Conservation (phyloP, 2,329 filamentous ascomycete genomes). For the Diaporthe sp. region DNA sequence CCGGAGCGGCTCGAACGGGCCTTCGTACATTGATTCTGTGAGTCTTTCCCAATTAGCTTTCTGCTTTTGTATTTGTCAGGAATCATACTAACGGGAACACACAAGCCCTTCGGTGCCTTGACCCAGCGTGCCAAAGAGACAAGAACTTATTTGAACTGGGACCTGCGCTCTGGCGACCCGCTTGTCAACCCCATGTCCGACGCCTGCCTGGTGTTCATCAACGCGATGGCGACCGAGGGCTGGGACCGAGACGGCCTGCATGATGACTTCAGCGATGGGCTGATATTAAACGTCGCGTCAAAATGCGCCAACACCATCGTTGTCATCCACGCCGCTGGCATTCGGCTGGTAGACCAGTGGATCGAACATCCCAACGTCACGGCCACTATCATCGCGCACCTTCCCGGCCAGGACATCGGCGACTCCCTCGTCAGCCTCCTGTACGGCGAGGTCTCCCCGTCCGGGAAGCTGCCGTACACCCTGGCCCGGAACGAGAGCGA, state of each 20-base stretch:
- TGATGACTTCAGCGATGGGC: slow-evolving; percentile 74
- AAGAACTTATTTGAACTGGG: slow-evolving; percentile 69
- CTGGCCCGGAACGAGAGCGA: slow-evolving; percentile 66
- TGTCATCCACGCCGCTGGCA: slow-evolving; percentile 72
- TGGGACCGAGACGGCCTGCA: slow-evolving; percentile 75
- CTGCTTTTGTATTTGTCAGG: slow-evolving; percentile 24
- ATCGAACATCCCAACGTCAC: slow-evolving; percentile 75
- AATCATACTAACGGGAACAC: slow-evolving; percentile 34
- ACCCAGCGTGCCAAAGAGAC: slow-evolving; percentile 66
- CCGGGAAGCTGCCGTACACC: slow-evolving; percentile 74
- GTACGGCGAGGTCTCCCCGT: slow-evolving; percentile 66
- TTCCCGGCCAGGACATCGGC: slow-evolving; percentile 77
- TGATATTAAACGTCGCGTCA: slow-evolving; percentile 70
- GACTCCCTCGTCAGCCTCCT: slow-evolving; percentile 66
- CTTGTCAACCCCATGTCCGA: slow-evolving; percentile 63
- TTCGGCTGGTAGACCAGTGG: slow-evolving; percentile 73
- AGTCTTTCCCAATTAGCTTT: slow-evolving; percentile 43
- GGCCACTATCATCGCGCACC: slow-evolving; percentile 71
- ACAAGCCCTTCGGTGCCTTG: slow-evolving; percentile 69
- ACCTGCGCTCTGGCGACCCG: slow-evolving; percentile 61
- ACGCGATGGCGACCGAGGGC: slow-evolving; percentile 82
- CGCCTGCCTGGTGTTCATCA: slow-evolving; percentile 75
- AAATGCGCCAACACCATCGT: slow-evolving; percentile 74
- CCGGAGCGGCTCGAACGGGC: slow-evolving; percentile 63
- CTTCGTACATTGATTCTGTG: slow-evolving; percentile 63